Base-by-base conservation (phyloP, 2,329 filamentous ascomycete species). In the Clonostachys sp. region DNA sequence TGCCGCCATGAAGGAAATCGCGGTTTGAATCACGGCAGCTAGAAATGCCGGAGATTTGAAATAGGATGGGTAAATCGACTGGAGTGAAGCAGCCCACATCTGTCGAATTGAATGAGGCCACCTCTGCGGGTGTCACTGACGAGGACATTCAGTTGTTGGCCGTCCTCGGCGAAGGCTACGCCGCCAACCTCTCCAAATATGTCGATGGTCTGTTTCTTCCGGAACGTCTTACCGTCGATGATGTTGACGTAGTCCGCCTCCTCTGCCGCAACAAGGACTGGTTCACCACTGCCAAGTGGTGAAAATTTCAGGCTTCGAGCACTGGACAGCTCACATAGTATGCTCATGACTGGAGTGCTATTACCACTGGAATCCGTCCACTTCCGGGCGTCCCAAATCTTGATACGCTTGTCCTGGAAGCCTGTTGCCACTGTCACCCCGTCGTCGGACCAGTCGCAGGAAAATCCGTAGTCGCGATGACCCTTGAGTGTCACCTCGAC, bases 361-460 rank as follows among this genome's bases (percentile, higher is more conserved):
- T 59, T 47, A 6, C 80, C 80, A 5, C 75, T 67, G 9, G 75
- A 74, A 47, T 75, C 68, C 41, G 67, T 74, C 84, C 86, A 89
- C 46, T 78, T 81, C 9, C 88, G 78, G 8, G 87, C 84, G 61
- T 92, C 88, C 83, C 86, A 91, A 44, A 92, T 81, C 53, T 83
- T 81, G 54, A 91, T 75, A 30, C 75, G 77, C 60, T 78, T 84
- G 62, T 92, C 88, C 63, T 92, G 87, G 51, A 85, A 86, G 18
- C 84, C 87, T 0, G 88, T 91, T 12, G 88, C 88, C 17, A 91
- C 77, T 12, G 83, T 85, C 68, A 83, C 83, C 34, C 87, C 87
- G 59, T 91, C 84, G 46, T 86, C 82, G 16, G 87, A 84, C 88
- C 88, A 92, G 54, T 86, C 87, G 57, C 86, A 90, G 2, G 87